A percentile compares a stretch with the other conserved stretches of the same genome.
phyloP scores from a whole-genome alignment of 148 eudicot species.

The Euryodendron excelsum region DNA sequence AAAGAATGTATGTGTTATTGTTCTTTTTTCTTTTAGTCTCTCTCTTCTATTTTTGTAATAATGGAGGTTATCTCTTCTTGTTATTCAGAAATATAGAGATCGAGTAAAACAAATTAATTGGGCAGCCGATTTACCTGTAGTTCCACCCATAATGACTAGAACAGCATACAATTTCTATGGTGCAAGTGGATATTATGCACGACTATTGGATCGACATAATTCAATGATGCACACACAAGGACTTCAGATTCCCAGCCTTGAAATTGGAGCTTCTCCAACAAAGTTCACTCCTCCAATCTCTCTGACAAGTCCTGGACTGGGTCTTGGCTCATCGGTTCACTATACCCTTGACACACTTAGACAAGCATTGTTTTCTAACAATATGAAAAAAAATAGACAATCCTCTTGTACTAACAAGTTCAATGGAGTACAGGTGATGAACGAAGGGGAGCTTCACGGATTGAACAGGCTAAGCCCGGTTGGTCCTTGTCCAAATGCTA shows the following conservation, averaged over 20 bases:
- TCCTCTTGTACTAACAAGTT: neutral
- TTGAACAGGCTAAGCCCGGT: no score
- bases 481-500: neutral
- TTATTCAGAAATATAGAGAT: constrained; percentile 17
- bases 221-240: neutral
- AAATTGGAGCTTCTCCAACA: neutral
- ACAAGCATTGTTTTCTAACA: neutral
- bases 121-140: neutral
- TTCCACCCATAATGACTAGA: neutral
- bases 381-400: neutral
- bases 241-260: neutral
- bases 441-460: neutral
- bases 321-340: neutral
- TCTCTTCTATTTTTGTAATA: neutral
- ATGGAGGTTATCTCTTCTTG: neutral
- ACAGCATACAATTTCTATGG: neutral
- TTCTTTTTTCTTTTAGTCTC: neutral
- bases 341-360: neutral
- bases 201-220: neutral
- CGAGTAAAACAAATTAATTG: neutral
- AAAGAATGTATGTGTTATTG: neutral
- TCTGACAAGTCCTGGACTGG: no score
- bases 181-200: neutral
- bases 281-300: neutral
- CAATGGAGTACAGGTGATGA: neutral